Evolutionary conservation across 345 rosid genomes (phyloP).

Genomic region (Camelina laxa): DNA sequence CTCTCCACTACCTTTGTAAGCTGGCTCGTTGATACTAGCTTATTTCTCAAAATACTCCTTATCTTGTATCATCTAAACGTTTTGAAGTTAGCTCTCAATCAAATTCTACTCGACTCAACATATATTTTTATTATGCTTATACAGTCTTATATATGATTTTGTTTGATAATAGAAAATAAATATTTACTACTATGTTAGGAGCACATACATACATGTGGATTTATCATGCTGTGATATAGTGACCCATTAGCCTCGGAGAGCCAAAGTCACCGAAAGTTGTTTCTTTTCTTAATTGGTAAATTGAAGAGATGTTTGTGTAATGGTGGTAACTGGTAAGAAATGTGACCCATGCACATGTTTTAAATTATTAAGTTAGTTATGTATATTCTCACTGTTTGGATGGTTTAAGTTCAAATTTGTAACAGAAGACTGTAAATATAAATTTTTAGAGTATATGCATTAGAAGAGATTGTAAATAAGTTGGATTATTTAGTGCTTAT

Average conservation of each 20-base stretch:
- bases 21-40: slow-evolving; percentile 1
- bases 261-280: slow-evolving; percentile 36
- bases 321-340: slow-evolving; percentile 14
- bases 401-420: not conserved
- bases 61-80: not conserved
- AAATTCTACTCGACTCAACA: not conserved
- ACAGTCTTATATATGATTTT: no score
- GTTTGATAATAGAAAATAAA: not conserved
- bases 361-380: not conserved
- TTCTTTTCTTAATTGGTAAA: slow-evolving; percentile 15
- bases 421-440: not conserved
- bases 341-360: slow-evolving; percentile 20
- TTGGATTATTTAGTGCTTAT: not conserved
- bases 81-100: not conserved
- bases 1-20: slow-evolving; percentile 28
- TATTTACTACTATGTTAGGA: not conserved
- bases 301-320: slow-evolving; percentile 12
- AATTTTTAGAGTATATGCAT: not conserved
- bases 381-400: not conserved
- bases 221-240: not conserved
- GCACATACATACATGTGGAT: not conserved
- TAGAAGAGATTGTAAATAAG: not conserved
- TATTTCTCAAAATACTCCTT: not conserved
- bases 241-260: slow-evolving; percentile 10
- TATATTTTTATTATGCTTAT: no score